Evolutionary conservation across 1,284 basidiomycete species (phyloP).

Genomic region (Ganoderma meredithae): DNA sequence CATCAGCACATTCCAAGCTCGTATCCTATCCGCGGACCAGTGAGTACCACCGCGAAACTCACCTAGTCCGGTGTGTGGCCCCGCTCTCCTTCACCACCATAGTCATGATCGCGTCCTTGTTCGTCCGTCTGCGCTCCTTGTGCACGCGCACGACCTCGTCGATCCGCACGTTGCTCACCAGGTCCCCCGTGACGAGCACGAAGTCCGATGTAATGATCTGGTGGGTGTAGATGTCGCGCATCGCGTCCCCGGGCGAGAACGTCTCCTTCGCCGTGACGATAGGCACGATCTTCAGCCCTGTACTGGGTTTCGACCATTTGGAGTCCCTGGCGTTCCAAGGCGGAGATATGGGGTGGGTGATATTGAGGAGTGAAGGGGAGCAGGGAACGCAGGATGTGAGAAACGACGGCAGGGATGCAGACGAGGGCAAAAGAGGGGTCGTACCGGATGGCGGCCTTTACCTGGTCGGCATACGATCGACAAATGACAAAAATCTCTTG

Average conservation of each 20-base stretch:
- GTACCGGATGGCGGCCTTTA: slow-evolving; percentile 83
- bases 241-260: slow-evolving; percentile 92
- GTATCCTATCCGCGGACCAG: no score
- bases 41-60: slow-evolving; percentile 29
- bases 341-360: slow-evolving; percentile 12
- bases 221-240: slow-evolving; percentile 96
- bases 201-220: slow-evolving; percentile 94
- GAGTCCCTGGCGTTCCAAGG: slow-evolving; percentile 59
- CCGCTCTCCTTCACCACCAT: slow-evolving; percentile 89
- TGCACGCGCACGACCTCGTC: slow-evolving; percentile 89
- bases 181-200: slow-evolving; percentile 92
- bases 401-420: slow-evolving; percentile 23
- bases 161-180: slow-evolving; percentile 93
- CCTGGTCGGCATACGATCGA: slow-evolving; percentile 85
- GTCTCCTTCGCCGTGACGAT: slow-evolving; percentile 90
- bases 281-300: slow-evolving; percentile 86
- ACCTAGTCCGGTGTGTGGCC: slow-evolving; percentile 76
- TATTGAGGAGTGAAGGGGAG: slow-evolving; percentile 6
- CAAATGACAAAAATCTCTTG: slow-evolving; percentile 96
- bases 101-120: slow-evolving; percentile 97
- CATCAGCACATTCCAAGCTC: slow-evolving; percentile 1
- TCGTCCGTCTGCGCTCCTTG: slow-evolving; percentile 85
- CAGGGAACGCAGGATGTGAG: slow-evolving; percentile 1
- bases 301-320: slow-evolving; percentile 80
- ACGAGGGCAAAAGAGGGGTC: slow-evolving; percentile 35